Conservation (phyloP, 352 stramenopile genomes). For the Globisporangium cystogenes region DNA sequence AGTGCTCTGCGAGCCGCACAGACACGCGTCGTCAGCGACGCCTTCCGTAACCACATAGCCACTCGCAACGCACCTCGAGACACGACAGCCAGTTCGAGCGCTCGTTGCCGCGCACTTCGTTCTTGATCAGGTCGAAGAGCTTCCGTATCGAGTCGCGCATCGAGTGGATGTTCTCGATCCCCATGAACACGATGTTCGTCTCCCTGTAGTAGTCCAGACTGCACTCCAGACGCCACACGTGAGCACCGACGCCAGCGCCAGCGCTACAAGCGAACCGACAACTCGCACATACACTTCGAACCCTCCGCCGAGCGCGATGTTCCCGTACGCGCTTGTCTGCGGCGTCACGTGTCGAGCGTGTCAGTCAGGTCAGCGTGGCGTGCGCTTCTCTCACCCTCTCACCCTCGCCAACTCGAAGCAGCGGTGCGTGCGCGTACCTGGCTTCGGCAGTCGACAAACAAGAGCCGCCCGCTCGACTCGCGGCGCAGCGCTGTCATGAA, state of each 20-base stretch:
- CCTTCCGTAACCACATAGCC: neutral
- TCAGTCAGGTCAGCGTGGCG: neutral
- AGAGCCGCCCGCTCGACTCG: conserved; percentile 52
- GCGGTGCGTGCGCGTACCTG: conserved; percentile 24
- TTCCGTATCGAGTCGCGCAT: conserved; percentile 85
- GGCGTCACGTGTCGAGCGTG: neutral
- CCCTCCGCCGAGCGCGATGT: conserved; percentile 69
- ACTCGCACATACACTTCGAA: conserved; percentile 73
- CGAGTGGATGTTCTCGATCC: conserved; percentile 92
- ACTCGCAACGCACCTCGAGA: conserved; percentile 41
- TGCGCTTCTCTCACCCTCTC: neutral
- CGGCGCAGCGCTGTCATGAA: conserved; percentile 53
- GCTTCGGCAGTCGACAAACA: conserved; percentile 81
- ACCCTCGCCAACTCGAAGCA: too few relatives aligned
- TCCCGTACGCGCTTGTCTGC: conserved; percentile 81
- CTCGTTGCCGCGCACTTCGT: conserved; percentile 75
- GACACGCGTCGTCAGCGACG: neutral
- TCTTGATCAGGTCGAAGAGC: conserved; percentile 81
- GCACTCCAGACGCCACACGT: conserved; percentile 6
- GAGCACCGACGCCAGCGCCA: neutral
- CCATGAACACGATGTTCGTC: conserved; percentile 76
- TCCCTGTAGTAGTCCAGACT: conserved; percentile 79
- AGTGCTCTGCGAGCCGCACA: conserved; percentile 37
- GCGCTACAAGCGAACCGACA: neutral
- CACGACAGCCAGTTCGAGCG: conserved; percentile 75